Evolutionary conservation across 2,329 filamentous ascomycete genomes (phyloP), one percentile per base, ranked within the genome.

Genomic region (Phyllosticta paracitricarpa): DNA sequence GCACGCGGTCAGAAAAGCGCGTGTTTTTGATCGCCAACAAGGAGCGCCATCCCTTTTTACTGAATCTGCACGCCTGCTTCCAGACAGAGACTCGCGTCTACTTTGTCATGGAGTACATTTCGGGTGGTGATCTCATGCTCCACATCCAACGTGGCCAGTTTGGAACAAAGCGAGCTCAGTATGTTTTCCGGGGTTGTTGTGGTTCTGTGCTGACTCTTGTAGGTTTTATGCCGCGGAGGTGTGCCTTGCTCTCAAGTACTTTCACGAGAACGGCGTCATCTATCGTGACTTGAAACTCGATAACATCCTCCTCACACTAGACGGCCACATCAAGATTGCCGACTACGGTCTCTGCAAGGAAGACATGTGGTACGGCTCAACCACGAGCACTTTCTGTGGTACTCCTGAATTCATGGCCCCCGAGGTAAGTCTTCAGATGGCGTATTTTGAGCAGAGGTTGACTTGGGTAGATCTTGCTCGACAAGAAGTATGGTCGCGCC

Each of bases 331-430:
- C 80, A 97, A 97, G 82, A 91, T 99, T 80, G 94, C 84, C 59
- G 94, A 99, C 82, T 99, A 96, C 73, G 94, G 94, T 84, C 84
- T 99, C 56, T 99, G 95, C 80, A 99, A 99, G 77, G 94, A 99
- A 73, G 92, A 99, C 69, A 99, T 99, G 94, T 99, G 93, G 92
- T 99, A 95, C 72, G 91, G 91, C 53, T 93, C 89, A 61, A 97
- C 89, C 2, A 99, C 94, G 0, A 93, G 92, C 77, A 99, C 94
- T 7, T 99, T 99, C 80, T 99, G 94, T 73, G 94, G 94, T 75
- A 99, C 94, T n/a, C 94, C 94, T 17, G 94, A 99, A 73, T 99
- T 99, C 67, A 99, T 99, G 94, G 94, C 94, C 8, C 94, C 94
- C 8, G 94, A 99, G 81, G 91, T 95, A 71, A 64, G 71, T 63